phyloP scores from a whole-genome alignment of 257 asterid species.

The Solanum medicagineum region DNA sequence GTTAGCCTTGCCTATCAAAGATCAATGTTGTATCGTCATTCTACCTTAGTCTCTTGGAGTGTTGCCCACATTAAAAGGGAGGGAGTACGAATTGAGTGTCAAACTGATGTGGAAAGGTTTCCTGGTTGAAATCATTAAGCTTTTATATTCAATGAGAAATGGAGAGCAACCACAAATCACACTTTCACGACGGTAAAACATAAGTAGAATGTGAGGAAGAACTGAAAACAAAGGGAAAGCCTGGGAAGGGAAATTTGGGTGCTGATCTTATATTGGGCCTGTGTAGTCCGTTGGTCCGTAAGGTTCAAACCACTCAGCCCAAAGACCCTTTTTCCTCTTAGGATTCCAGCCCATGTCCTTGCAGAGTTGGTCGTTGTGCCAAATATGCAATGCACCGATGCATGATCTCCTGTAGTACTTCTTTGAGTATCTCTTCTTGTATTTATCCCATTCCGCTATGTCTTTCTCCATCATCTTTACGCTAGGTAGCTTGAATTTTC shows the following conservation, averaged over 20 bases:
- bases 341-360: constrained; percentile 49
- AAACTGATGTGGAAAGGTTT: not conserved
- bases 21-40: not conserved
- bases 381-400: constrained; percentile 27
- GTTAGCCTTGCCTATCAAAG: not conserved
- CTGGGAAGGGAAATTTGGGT: not conserved
- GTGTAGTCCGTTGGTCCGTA: constrained; percentile 36
- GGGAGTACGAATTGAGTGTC: not conserved
- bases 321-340: constrained; percentile 25
- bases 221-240: not conserved
- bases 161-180: not conserved
- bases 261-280: not conserved
- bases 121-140: not conserved
- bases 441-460: constrained; percentile 22
- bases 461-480: constrained; percentile 33
- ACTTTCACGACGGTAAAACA: not conserved
- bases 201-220: not conserved
- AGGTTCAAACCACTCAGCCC: constrained; percentile 36
- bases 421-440: constrained; percentile 25
- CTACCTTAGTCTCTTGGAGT: not conserved
- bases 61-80: not conserved
- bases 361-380: constrained; percentile 43
- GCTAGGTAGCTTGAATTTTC: constrained; percentile 36
- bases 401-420: constrained; percentile 20
- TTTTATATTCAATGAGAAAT: not conserved